Conservation (phyloP, 495 filamentous ascomycete species). For the Thozetella sp. region DNA sequence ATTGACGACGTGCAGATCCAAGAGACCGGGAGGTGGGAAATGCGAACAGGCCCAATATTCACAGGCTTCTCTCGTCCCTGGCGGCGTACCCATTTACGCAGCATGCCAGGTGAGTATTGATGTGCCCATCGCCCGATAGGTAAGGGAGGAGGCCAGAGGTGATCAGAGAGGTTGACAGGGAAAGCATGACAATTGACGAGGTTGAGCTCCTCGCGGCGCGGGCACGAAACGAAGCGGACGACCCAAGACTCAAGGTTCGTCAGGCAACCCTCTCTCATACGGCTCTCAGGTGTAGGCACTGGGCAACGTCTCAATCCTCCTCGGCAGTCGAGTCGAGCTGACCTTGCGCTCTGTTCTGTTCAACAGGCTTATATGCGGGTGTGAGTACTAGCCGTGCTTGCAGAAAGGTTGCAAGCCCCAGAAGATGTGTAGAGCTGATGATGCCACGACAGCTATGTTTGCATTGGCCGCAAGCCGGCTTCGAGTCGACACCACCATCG, state of each 20-base stretch:
- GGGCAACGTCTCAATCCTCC: background rate
- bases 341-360: background rate
- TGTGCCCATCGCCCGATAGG: constrained; percentile 9
- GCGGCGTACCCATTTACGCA: constrained; percentile 64
- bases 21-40: constrained; percentile 64
- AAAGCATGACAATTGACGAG: constrained; percentile 64
- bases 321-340: background rate
- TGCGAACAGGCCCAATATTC: constrained; percentile 62
- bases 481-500: constrained; percentile 23
- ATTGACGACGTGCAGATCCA: constrained; percentile 45
- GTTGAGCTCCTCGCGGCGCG: constrained; percentile 66
- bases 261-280: constrained; percentile 11
- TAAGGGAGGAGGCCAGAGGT: constrained; percentile 4
- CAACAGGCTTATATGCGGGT: constrained; percentile 71
- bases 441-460: constrained; percentile 47
- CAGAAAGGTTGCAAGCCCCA: background rate
- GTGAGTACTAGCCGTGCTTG: constrained; percentile 44
- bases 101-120: constrained; percentile 32
- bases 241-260: constrained; percentile 61
- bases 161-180: constrained; percentile 29
- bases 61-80: constrained; percentile 60
- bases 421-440: constrained; percentile 13
- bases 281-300: constrained; percentile 2
- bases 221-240: constrained; percentile 67
- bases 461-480: constrained; percentile 52